Percentiles rank a stretch among this genome's conserved stretches.
These are phyloP conservation scores for Gossypium thurberi DNA, from an alignment of 345 rosid species.

Conservation along the genomic window DNA sequence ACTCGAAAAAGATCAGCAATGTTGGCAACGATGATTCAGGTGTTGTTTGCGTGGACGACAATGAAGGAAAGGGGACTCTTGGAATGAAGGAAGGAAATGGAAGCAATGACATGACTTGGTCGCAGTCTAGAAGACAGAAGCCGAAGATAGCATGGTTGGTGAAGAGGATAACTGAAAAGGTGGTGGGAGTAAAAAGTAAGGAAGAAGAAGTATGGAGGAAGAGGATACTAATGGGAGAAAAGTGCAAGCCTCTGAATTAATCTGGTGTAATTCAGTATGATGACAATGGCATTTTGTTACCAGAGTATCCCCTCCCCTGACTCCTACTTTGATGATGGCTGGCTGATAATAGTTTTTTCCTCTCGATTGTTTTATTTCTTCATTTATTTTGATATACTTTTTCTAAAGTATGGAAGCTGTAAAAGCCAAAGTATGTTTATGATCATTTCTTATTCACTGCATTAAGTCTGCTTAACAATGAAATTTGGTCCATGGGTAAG, in stretches of 20 bases:
- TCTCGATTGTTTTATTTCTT: too few species aligned
- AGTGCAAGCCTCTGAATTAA: constrained; percentile 31
- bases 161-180: background rate
- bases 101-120: background rate
- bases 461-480: too few species aligned
- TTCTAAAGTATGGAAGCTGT: too few species aligned
- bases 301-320: constrained; percentile 5
- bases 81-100: background rate
- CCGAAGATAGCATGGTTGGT: constrained; percentile 16
- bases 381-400: background rate
- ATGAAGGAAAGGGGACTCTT: background rate
- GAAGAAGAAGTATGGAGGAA: constrained; percentile 30
- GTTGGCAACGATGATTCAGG: background rate
- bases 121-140: background rate
- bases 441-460: too few species aligned
- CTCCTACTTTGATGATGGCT: too few species aligned
- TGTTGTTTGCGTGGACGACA: background rate
- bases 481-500: too few species aligned
- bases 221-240: constrained; percentile 43
- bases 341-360: too few species aligned
- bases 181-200: background rate
- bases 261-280: constrained; percentile 24
- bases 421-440: too few species aligned
- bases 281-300: constrained; percentile 26
- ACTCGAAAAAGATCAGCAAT: background rate